Conservation (phyloP, 2,329 filamentous ascomycete species). For the Ceratocystis destructans region DNA sequence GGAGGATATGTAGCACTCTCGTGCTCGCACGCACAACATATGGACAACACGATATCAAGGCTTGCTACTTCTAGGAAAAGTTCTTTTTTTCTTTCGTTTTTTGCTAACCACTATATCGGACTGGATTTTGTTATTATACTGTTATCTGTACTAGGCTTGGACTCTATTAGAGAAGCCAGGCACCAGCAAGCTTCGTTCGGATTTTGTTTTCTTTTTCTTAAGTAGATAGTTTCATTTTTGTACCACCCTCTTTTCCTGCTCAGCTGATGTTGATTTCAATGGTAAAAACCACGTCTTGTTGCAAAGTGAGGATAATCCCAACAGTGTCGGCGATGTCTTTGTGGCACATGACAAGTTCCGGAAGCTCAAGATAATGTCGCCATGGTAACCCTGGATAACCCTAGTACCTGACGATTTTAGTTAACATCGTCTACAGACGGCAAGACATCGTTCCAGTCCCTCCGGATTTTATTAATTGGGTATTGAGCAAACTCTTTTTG, state of each 20-base stretch:
- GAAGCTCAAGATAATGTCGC: too few species aligned
- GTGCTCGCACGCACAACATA: background rate
- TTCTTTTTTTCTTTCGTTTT: conserved; percentile 1
- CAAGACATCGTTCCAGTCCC: background rate
- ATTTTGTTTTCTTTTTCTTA: background rate
- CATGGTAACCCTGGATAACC: too few species aligned
- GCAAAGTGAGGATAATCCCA: too few species aligned
- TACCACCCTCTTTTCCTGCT: background rate
- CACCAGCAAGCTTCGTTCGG: background rate
- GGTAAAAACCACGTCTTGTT: too few species aligned
- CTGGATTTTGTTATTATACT: conserved; percentile 6
- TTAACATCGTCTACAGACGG: too few species aligned
- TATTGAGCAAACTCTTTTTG: background rate
- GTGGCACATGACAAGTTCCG: too few species aligned
- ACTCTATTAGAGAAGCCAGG: conserved; percentile 4
- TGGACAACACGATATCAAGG: background rate
- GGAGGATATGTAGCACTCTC: background rate
- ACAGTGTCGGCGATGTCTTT: too few species aligned
- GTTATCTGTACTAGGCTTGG: conserved; percentile 1
- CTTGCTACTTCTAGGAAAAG: background rate
- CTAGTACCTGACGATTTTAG: too few species aligned
- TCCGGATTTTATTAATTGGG: background rate
- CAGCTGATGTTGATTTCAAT: too few species aligned
- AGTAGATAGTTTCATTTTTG: background rate
- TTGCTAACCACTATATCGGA: background rate